phyloP scores from a whole-genome alignment of 768 basidiomycete genomes.

The Mycena capillaripes region DNA sequence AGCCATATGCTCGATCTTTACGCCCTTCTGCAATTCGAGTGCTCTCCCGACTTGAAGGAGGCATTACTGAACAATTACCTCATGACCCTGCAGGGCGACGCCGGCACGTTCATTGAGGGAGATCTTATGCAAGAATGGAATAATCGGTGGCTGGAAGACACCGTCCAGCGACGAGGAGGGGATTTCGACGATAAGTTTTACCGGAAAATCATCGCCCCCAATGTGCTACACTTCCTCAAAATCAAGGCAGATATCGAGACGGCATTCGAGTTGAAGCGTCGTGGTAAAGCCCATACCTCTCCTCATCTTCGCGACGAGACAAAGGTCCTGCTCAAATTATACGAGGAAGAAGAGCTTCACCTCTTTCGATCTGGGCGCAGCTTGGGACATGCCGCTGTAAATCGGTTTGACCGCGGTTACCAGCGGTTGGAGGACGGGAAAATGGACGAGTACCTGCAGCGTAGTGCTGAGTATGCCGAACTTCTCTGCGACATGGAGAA shows the following conservation, averaged over 20 bases:
- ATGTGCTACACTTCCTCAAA: conserved; percentile 38
- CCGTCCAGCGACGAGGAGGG: not conserved
- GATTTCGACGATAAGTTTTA: conserved; percentile 35
- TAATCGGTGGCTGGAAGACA: not conserved
- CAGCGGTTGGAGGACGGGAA: conserved; percentile 13
- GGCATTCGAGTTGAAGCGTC: conserved; percentile 30
- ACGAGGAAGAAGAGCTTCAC: conserved; percentile 39
- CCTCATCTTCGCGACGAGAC: conserved; percentile 40
- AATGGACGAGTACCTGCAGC: conserved; percentile 37
- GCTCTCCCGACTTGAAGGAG: conserved; percentile 29
- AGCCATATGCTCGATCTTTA: conserved; percentile 44
- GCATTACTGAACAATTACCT: too few species aligned
- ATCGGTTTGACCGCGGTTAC: conserved; percentile 35
- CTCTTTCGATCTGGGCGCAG: too few species aligned
- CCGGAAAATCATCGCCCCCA: conserved; percentile 39
- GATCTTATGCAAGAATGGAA: not conserved
- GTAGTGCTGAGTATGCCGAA: conserved; percentile 29
- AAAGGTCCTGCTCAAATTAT: conserved; percentile 31
- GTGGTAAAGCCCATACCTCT: conserved; percentile 34
- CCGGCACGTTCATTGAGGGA: not conserved
- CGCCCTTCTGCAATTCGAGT: conserved; percentile 40
- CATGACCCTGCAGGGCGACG: not conserved
- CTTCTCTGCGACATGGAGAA: too few species aligned
- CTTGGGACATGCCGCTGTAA: conserved; percentile 32
- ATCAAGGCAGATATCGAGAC: conserved; percentile 41